phyloP scores from a whole-genome alignment of 1,139 yeast genomes.

The Wickerhamiella pararugosa region DNA sequence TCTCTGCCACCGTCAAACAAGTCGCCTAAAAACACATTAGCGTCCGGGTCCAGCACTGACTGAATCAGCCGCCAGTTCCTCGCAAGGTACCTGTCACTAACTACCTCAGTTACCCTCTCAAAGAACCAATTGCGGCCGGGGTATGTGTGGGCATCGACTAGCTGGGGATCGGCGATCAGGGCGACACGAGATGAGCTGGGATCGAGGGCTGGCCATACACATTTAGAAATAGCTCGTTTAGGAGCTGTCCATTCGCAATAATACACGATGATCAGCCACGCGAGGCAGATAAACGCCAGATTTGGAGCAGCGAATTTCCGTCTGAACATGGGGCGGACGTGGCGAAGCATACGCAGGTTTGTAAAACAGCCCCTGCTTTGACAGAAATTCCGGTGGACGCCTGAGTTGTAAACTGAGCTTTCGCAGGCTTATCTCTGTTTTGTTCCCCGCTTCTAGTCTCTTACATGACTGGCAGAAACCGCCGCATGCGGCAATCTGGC shows the following conservation, averaged over 20 bases:
- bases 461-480: not conserved
- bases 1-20: constrained; percentile 90
- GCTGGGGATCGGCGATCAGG: constrained; percentile 82
- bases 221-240: constrained; percentile 8
- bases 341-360: not conserved
- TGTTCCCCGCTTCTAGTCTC: not conserved
- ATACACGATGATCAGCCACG: constrained; percentile 7
- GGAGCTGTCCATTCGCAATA: constrained; percentile 15
- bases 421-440: not conserved
- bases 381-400: not conserved
- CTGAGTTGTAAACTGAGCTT: not conserved
- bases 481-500: not conserved
- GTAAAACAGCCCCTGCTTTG: not conserved
- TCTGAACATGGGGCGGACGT: not conserved
- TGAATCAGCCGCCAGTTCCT: constrained; percentile 60
- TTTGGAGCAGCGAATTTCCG: not conserved
- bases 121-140: constrained; percentile 26
- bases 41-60: constrained; percentile 49
- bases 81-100: constrained; percentile 64
- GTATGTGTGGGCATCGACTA: constrained; percentile 63
- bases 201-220: constrained; percentile 14
- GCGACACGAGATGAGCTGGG: constrained; percentile 44
- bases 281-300: not conserved
- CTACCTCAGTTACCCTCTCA: constrained; percentile 23
- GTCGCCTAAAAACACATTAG: constrained; percentile 74